Base-by-base conservation (phyloP, 2,329 filamentous ascomycete species). In the Colletotrichum tanaceti region DNA sequence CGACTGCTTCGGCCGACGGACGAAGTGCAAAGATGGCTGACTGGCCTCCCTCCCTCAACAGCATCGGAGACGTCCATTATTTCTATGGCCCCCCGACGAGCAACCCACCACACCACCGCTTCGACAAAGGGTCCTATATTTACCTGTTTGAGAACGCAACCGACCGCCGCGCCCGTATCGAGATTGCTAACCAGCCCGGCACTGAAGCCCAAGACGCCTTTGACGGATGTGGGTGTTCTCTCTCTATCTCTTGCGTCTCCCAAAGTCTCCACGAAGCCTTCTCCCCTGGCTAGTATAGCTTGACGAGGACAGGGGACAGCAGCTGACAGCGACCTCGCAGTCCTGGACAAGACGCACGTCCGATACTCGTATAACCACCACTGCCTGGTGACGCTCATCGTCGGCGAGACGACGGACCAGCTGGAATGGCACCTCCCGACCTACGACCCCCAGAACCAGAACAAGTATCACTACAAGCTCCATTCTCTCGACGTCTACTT, bases 191-290 rank as follows among this genome's bases (percentile, higher is more conserved):
- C 74, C 84, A 90, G 73, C 87, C 91, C 10, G 92, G 92, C 61
- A 90, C 88, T 3, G 87, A 91, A 1, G 86, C 91, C n/a, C 92
- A 94, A 76, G 92, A 94, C 81, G 91, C 91, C 13, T 93, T 94
- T 76, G 87, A 89, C 72, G 92, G 92, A 75, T 89, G 91, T 93
- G 82, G 84, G 91, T 79, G 44, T 6, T 22, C 9, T 13, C 9
- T n/a, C n/a, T 10, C 35, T 22, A 11, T 22, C 20, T 28, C 22
- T 41, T 32, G 5, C 38, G 32, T 35, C 11, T 39, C 28, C 18
- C 52, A 53, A 70, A 70, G 73, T 78, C 67, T 76, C 64, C 6
- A 38, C 5, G 10, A 38, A 58, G 43, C 41, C 20, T n/a, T 1
- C 13, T 28, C 16, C 5, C 16, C 24, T 54, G 14, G 24, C 22